Percentiles rank a stretch among this genome's conserved stretches.
These are phyloP conservation scores for Kwoniella shandongensis DNA, from an alignment of 768 basidiomycete species.

Conservation along the genomic window DNA sequence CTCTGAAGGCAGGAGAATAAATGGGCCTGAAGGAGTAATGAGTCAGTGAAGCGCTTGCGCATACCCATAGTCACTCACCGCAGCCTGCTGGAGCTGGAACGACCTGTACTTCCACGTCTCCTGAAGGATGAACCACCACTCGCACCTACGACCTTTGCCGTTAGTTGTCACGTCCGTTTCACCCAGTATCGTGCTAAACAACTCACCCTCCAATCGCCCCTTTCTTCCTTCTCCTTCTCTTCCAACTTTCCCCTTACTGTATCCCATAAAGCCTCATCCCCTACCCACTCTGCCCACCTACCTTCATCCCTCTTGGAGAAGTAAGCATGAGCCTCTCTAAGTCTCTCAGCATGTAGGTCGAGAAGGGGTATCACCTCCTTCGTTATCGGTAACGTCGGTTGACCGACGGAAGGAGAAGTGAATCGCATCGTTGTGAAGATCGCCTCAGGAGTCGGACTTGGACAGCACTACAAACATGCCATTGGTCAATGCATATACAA, in stretches of 20 bases:
- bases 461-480: not conserved
- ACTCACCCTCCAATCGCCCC: slow-evolving; percentile 42
- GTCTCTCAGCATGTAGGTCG: slow-evolving; percentile 29
- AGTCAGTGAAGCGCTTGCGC: not conserved
- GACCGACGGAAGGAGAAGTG: slow-evolving; percentile 21
- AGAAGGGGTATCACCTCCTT: slow-evolving; percentile 28
- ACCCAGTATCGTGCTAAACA: not conserved
- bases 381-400: slow-evolving; percentile 3
- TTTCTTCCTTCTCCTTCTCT: slow-evolving; percentile 9
- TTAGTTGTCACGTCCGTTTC: slow-evolving; percentile 1
- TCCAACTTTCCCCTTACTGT: slow-evolving; percentile 13
- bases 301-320: slow-evolving; percentile 18
- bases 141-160: slow-evolving; percentile 23
- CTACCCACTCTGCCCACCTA: slow-evolving; percentile 37
- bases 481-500: not conserved
- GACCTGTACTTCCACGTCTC: slow-evolving; percentile 26
- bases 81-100: slow-evolving; percentile 28
- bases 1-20: slow-evolving; percentile 5
- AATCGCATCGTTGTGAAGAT: slow-evolving; percentile 45
- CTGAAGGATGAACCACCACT: slow-evolving; percentile 27
- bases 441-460: slow-evolving; percentile 8
- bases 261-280: slow-evolving; percentile 35
- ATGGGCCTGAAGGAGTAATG: slow-evolving; percentile 16
- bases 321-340: slow-evolving; percentile 32
- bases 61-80: slow-evolving; percentile 15